Evolutionary conservation across 495 filamentous ascomycete genomes (phyloP), one percentile per base, ranked within the genome.

Genomic region (Durotheca rogersii): DNA sequence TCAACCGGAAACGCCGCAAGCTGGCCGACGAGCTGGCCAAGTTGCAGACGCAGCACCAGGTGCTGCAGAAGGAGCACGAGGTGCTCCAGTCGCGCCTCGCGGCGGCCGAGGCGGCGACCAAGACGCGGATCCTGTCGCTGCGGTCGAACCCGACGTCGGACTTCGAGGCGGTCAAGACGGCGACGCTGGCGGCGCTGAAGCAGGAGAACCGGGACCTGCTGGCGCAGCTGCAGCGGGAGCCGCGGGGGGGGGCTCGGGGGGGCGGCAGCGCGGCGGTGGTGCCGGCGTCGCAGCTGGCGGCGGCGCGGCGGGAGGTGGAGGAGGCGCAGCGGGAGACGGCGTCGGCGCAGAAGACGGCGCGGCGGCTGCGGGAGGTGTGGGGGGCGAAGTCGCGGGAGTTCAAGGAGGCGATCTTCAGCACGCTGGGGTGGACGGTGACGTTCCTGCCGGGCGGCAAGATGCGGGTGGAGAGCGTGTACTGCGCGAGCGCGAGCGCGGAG

Each of bases 361-460:
- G 82, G 11, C 85, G 93, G 9, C 81, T 96, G 30, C 92, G 90
- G 53, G 84, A 95, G 56, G 91, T 96, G 49, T 99, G 88, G 84
- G 77, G 79, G 2, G 78, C 85, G 48, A 97, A 96, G 65, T 86
- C 85, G 9, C 81, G 83, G 53, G 93, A 97, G 69, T 96, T 97
- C 75, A 86, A 93, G 9, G 89, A 97, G 68, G 88, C 90, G 2
- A 89, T 97, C 27, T 86, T 88, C 55, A 86, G 81, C 38, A 77
- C 96, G 2, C 78, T 99, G 1, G 93, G 93, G 0, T 97, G 87
- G 83, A 90, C 90, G 42, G 79, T 96, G 25, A 87, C 94, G 41
- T 96, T 97, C 72, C 81, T 95, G 61, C 88, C 88, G 1, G 94
- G 92, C 61, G 93, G 93, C 14, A 90, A 91, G 58, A 92, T 95